Base-by-base conservation (phyloP, 306 rosid genomes). In the Carpinus fangiana region DNA sequence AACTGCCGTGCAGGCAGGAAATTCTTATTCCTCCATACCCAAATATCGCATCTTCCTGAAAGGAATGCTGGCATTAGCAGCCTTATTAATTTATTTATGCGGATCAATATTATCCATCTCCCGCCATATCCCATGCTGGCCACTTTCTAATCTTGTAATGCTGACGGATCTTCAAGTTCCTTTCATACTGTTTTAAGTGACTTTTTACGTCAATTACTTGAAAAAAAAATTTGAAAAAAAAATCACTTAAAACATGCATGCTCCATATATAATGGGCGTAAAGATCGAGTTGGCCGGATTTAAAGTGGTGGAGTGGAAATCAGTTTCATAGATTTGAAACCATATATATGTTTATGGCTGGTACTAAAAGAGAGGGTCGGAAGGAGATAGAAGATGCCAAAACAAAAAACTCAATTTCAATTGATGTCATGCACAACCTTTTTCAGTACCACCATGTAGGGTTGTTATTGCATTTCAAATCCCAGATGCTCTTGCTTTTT, bases 1-100 rank as follows among this genome's bases (percentile, higher is more conserved):
- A 43, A 21, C 45, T 65, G 34, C 78, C 45, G 20, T 23, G 50
- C 46, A 41, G 14, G 50, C 46, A 41, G 14, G 20, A 17, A 74
- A 65, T 57, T 74, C 66, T 51, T 46, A 43, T 57, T 74, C 66
- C 70, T 61, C 54, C 52, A 74, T 28, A 23, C 56, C 53, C 56
- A 23, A 41, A 74, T 45, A 46, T 59, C 21, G 43, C 26, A 50
- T 50, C 2, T 51, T 23, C 20, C 21, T 18, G 51, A 41, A 51
- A 41, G 18, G 51, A 66, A 66, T 66, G 13, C 50, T 17, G 48
- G 47, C 7, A 64, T 3, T 41, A 17, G 72, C 51, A 66, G 72
- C 72, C 48, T 38, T 38, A 2, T 4, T 18, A 16, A 6, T 31
- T 31, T 34, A 6, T 31, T 31, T 34, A 41, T 41, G 72, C 72